phyloP scores from a whole-genome alignment of 176 grass and related monocot genomes.

The Eremochloa ophiuroides region DNA sequence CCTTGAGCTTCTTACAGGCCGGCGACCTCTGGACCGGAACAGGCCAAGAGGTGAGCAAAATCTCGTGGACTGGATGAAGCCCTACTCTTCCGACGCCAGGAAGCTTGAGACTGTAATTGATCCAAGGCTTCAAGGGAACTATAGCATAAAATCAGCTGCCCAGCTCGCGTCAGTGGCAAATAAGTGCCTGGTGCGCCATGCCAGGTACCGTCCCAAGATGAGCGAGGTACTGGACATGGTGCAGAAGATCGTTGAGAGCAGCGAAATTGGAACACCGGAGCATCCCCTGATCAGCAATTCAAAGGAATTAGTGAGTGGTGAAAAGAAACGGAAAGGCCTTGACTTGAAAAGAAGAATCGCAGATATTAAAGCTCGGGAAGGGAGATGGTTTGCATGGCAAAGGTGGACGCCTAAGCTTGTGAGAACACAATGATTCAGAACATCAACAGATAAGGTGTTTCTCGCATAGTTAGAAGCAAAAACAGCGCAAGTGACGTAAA shows the following conservation, averaged over 20 bases:
- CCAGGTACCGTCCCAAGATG: conserved; percentile 78
- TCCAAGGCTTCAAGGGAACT: conserved; percentile 67
- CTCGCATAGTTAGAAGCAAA: conserved; percentile 12
- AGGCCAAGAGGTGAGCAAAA: conserved; percentile 72
- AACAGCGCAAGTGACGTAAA: conserved; percentile 15
- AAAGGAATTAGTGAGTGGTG: conserved; percentile 22
- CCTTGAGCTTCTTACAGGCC: conserved; percentile 81
- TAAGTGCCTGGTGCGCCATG: conserved; percentile 65
- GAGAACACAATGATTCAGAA: conserved; percentile 60
- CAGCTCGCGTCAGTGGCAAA: conserved; percentile 73
- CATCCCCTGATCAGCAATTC: conserved; percentile 39
- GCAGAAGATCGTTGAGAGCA: conserved; percentile 62
- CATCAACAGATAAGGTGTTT: not conserved
- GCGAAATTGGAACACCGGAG: conserved; percentile 47
- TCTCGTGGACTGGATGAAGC: conserved; percentile 84
- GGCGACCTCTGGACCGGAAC: conserved; percentile 76
- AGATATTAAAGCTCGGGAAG: conserved; percentile 54
- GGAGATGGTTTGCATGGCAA: conserved; percentile 59
- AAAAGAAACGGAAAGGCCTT: conserved; percentile 52
- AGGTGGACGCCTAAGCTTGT: conserved; percentile 79
- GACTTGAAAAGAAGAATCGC: conserved; percentile 56
- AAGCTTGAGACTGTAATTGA: conserved; percentile 69
- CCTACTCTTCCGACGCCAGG: conserved; percentile 52
- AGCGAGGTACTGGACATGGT: conserved; percentile 90
- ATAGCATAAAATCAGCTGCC: conserved; percentile 49